These are phyloP conservation scores for Debaryomyces robertsiae DNA, from an alignment of 1,139 yeast genomes.

Conservation along the genomic window DNA sequence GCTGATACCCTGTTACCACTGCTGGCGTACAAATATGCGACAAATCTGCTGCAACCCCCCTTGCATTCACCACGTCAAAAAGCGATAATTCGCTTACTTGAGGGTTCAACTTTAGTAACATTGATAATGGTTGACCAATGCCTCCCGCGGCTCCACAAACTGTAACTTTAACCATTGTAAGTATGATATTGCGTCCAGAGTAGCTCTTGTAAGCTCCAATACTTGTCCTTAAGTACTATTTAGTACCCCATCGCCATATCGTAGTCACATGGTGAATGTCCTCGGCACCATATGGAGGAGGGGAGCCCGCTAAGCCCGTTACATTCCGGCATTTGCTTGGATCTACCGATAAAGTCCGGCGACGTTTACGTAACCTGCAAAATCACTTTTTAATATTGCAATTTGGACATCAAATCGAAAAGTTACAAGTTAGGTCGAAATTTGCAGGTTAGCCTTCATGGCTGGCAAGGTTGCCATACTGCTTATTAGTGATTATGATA, in stretches of 20 bases:
- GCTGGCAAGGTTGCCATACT: no score
- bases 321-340: no score
- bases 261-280: conserved; percentile 8
- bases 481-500: no score
- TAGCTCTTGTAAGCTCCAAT: no score
- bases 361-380: no score
- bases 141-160: conserved; percentile 84
- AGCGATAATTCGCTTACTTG: conserved; percentile 58
- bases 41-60: conserved; percentile 74
- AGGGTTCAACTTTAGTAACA: conserved; percentile 61
- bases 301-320: not conserved
- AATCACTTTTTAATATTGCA: no score
- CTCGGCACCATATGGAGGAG: conserved; percentile 2
- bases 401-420: no score
- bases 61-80: conserved; percentile 67
- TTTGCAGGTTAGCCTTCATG: no score
- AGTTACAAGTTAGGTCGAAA: no score
- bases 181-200: no score
- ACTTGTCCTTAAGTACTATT: conserved; percentile 4
- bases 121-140: conserved; percentile 75
- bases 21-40: conserved; percentile 71
- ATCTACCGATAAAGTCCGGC: no score
- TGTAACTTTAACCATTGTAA: conserved; percentile 71
- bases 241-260: conserved; percentile 7
- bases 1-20: conserved; percentile 57